Percentiles rank a stretch among this genome's conserved stretches.
These are phyloP conservation scores for Boletus subparvulus DNA, from an alignment of 768 basidiomycete genomes.

Conservation along the genomic window DNA sequence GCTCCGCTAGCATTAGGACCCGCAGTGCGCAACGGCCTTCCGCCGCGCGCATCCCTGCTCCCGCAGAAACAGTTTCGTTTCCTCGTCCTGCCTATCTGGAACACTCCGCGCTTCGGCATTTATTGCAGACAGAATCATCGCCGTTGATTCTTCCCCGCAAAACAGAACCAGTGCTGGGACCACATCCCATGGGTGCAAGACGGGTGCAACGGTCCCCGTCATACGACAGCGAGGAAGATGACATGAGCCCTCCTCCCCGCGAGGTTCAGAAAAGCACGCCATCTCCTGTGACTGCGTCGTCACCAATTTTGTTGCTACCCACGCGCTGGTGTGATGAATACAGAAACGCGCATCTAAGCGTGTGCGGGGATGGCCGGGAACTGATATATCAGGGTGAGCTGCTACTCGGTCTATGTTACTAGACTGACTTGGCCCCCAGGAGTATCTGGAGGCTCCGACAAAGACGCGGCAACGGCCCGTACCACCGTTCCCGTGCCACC, in stretches of 20 bases:
- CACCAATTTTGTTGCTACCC: slow-evolving; percentile 58
- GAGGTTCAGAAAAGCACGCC: slow-evolving; percentile 32
- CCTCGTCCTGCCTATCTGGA: slow-evolving; percentile 74
- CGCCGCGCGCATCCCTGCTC: slow-evolving; percentile 30
- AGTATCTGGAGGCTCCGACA: slow-evolving; percentile 58
- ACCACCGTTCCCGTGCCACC: slow-evolving; percentile 77
- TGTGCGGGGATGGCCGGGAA: slow-evolving; percentile 72
- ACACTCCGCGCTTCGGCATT: slow-evolving; percentile 68
- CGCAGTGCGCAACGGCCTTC: slow-evolving; percentile 26
- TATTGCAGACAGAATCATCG: slow-evolving; percentile 55
- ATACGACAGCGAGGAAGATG: slow-evolving; percentile 70
- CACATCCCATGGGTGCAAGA: slow-evolving; percentile 20
- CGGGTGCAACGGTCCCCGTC: slow-evolving; percentile 39
- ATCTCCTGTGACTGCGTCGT: slow-evolving; percentile 20
- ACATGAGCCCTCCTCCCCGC: slow-evolving; percentile 51
- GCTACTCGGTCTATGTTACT: neutral
- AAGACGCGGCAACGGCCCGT: slow-evolving; percentile 82
- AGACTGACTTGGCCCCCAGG: slow-evolving; percentile 35
- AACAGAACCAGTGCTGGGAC: slow-evolving; percentile 29
- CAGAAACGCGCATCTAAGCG: slow-evolving; percentile 54
- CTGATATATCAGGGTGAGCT: slow-evolving; percentile 64
- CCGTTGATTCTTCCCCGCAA: slow-evolving; percentile 41
- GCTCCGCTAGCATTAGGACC: slow-evolving; percentile 34
- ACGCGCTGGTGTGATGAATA: slow-evolving; percentile 78
- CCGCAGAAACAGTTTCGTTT: slow-evolving; percentile 42